Percentiles rank a stretch among this genome's conserved stretches.
Conservation (phyloP, 352 stramenopile species). For the Pythium vanterpoolii region DNA sequence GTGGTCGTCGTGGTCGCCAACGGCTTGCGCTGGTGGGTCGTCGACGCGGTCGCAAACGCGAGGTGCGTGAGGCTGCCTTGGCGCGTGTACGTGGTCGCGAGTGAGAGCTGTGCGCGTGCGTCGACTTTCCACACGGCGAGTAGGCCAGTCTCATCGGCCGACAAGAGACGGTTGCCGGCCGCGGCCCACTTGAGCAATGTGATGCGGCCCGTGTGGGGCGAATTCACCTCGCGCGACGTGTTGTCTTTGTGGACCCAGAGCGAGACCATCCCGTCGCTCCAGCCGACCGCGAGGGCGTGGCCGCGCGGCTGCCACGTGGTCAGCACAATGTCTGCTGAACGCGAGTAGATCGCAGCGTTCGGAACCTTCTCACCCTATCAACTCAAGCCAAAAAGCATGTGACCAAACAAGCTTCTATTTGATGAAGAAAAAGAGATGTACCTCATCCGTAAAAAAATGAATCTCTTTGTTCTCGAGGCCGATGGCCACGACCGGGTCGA, state of each 20-base stretch:
- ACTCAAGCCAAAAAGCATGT: background rate
- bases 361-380: slow-evolving; percentile 59
- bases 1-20: background rate
- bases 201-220: slow-evolving; percentile 70
- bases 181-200: slow-evolving; percentile 87
- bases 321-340: slow-evolving; percentile 64
- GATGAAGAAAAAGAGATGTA: slow-evolving; percentile 12
- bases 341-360: slow-evolving; percentile 49
- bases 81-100: slow-evolving; percentile 82
- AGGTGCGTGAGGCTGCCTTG: slow-evolving; percentile 86
- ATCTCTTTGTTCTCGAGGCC: slow-evolving; percentile 81
- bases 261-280: slow-evolving; percentile 85
- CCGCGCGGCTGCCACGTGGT: slow-evolving; percentile 88
- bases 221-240: slow-evolving; percentile 73
- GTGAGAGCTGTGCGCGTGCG: slow-evolving; percentile 61
- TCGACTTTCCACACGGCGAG: slow-evolving; percentile 88
- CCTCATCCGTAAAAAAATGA: slow-evolving; percentile 90
- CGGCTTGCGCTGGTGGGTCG: slow-evolving; percentile 7
- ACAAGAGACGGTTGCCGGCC: slow-evolving; percentile 84
- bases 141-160: slow-evolving; percentile 83
- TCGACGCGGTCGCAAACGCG: slow-evolving; percentile 69
- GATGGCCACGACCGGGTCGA: slow-evolving; percentile 79
- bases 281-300: slow-evolving; percentile 72
- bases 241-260: slow-evolving; percentile 81
- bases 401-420: background rate